Base-by-base conservation (phyloP, 2,329 filamentous ascomycete genomes). In the Ophiostoma himal-ulmi region DNA sequence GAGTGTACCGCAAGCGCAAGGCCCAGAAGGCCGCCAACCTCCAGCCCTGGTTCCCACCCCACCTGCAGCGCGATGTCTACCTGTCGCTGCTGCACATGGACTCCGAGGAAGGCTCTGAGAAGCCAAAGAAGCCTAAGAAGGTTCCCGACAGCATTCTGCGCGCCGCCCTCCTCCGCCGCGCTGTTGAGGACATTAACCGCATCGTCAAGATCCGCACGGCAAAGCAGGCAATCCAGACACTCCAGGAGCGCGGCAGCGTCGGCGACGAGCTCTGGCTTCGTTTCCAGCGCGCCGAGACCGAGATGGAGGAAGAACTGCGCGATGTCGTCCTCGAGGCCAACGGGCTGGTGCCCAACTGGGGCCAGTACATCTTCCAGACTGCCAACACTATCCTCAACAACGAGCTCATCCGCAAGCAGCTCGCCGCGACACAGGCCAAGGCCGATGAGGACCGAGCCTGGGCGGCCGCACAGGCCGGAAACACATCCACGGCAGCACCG, bases 321-420 rank as follows among this genome's bases (percentile, higher is more conserved):
- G 95, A 99, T 80, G 94, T 98, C 34, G 93, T 98, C 44, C 87
- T 89, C 76, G 94, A 98, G 93, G 95, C 96, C 76, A 98, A 98
- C 78, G 93, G 91, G 26, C 91, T 97, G 74, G 85, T 88, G 1
- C 90, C 92, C 67, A 90, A 90, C 79, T 99, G 95, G 95, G 95
- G 95, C 73, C 90, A 95, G 78, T 88, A 87, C 70, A 98, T 99
- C 79, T 99, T 99, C 86, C 95, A 99, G 80, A 94, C 92, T 65
- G 95, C 95, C 70, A 96, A 96, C 80, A 95, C 99, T 81, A 97
- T 99, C 81, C 89, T 91, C 71, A 90, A 93, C 77, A 97, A 97
- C 81, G 86, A 87, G 60, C 82, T 89, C 66, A 86, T 97, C 77
- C 91, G 93, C 74, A 84, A 89, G 74, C 87, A 89, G 68, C 84